A percentile compares a stretch with the other conserved stretches of the same genome.
Evolutionary conservation across 2,329 filamentous ascomycete genomes (phyloP).

Genomic region (Diplocarpon mali): DNA sequence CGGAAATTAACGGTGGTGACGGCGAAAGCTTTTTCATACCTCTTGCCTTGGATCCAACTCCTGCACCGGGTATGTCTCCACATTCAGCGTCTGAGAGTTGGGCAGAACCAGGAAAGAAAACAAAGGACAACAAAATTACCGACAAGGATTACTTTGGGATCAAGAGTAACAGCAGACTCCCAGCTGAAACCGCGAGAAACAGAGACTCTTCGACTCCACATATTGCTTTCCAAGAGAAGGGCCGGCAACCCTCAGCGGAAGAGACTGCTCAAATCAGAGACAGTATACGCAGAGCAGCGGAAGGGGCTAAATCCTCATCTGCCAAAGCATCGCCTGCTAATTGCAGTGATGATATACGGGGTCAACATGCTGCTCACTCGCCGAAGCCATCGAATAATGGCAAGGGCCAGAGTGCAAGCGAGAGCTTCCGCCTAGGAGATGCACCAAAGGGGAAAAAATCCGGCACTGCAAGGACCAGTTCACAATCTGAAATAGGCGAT

Average conservation of each 20-base stretch:
- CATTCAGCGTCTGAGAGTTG: slow-evolving; percentile 40
- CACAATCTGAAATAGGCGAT: slow-evolving; percentile 28
- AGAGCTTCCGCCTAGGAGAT: slow-evolving; percentile 71
- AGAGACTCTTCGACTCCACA: slow-evolving; percentile 61
- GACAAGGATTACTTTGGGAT: slow-evolving; percentile 48
- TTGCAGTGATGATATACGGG: slow-evolving; percentile 21
- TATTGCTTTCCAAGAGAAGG: slow-evolving; percentile 83
- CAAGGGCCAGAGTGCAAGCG: slow-evolving; percentile 29
- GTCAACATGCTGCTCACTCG: slow-evolving; percentile 22
- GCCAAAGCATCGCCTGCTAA: slow-evolving; percentile 19
- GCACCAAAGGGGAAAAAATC: slow-evolving; percentile 55
- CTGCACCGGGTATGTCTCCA: slow-evolving; percentile 41
- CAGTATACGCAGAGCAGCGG: slow-evolving; percentile 33
- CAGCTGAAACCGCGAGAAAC: slow-evolving; percentile 28
- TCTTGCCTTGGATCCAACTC: slow-evolving; percentile 61
- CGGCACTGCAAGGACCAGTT: slow-evolving; percentile 29
- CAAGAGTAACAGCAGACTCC: slow-evolving; percentile 30
- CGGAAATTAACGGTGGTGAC: slow-evolving; percentile 31
- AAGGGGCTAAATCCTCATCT: slow-evolving; percentile 17
- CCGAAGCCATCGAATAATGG: slow-evolving; percentile 25
- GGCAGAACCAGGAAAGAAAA: slow-evolving; percentile 33
- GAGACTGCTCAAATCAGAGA: slow-evolving; percentile 38
- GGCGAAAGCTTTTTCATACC: slow-evolving; percentile 59
- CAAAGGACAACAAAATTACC: slow-evolving; percentile 24
- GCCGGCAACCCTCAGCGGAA: slow-evolving; percentile 52